These are phyloP conservation scores for Ceratobasidium sp. DNA, from an alignment of 1,284 basidiomycete species.

Conservation along the genomic window DNA sequence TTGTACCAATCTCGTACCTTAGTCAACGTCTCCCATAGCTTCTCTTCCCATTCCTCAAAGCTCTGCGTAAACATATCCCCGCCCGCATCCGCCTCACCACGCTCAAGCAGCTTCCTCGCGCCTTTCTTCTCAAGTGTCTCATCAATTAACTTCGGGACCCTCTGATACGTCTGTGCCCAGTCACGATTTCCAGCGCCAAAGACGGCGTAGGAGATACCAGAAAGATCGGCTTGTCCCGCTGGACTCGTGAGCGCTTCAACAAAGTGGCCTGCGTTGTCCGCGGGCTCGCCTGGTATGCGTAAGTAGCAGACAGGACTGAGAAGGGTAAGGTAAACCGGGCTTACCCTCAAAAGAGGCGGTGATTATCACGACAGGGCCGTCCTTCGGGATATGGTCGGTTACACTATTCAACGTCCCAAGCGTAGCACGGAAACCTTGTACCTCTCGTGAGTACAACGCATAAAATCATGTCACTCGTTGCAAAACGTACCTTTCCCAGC, in stretches of 20 bases:
- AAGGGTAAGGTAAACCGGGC: background rate
- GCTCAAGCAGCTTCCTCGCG: constrained; percentile 59
- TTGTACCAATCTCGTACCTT: constrained; percentile 13
- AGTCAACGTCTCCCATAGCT: constrained; percentile 60
- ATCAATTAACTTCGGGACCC: constrained; percentile 64
- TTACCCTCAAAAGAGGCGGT: constrained; percentile 69
- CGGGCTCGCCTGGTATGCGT: constrained; percentile 58
- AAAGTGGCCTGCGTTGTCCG: constrained; percentile 66
- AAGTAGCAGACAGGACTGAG: constrained; percentile 13
- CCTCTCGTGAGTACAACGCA: background rate
- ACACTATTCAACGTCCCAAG: constrained; percentile 16
- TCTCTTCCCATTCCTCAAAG: constrained; percentile 64
- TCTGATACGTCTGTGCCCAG: constrained; percentile 67
- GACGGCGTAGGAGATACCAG: constrained; percentile 62
- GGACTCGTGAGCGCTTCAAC: constrained; percentile 60
- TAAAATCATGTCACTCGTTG: background rate
- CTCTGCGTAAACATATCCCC: constrained; percentile 62
- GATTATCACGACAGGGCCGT: constrained; percentile 65
- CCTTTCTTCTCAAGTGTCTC: constrained; percentile 59
- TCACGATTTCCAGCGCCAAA: constrained; percentile 70
- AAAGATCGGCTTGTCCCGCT: constrained; percentile 55
- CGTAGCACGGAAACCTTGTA: constrained; percentile 7
- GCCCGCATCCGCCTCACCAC: constrained; percentile 63
- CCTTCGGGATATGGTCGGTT: constrained; percentile 59
- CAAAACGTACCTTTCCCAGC: constrained; percentile 29